Evolutionary conservation across 169 alveolate species (phyloP).

Genomic region (Plasmodium ovale): DNA sequence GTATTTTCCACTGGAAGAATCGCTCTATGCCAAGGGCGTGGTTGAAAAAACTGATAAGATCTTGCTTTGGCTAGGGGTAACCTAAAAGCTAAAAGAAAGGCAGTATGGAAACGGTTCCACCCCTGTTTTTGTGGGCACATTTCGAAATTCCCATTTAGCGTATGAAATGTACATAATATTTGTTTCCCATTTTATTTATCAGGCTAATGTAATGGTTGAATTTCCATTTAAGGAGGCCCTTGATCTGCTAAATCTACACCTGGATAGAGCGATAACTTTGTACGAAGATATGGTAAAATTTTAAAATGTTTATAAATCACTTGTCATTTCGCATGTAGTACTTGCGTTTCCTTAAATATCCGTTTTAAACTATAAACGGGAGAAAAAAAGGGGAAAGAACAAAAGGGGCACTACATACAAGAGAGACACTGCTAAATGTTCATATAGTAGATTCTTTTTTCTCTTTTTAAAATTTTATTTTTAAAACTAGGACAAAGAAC

Average conservation of each 20-base stretch:
- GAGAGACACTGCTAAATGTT: background rate
- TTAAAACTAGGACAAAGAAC: conserved; percentile 82
- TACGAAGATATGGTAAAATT: conserved; percentile 77
- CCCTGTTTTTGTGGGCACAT: too few relatives aligned
- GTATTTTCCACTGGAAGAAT: conserved; percentile 87
- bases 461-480: conserved; percentile 5
- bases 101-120: too few relatives aligned
- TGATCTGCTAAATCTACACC: conserved; percentile 85
- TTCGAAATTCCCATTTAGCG: conserved; percentile 22
- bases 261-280: conserved; percentile 79
- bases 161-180: background rate
- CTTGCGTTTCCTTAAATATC: too few relatives aligned
- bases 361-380: too few relatives aligned
- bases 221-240: conserved; percentile 90
- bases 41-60: conserved; percentile 86
- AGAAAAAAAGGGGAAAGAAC: background rate
- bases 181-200: conserved; percentile 14
- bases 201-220: conserved; percentile 92
- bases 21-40: conserved; percentile 88
- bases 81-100: background rate
- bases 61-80: conserved; percentile 91
- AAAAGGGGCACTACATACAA: too few relatives aligned
- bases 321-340: too few relatives aligned
- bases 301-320: conserved; percentile 16
- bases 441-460: background rate